A percentile compares a stretch with the other conserved stretches of the same genome.
phyloP scores from a whole-genome alignment of 2,329 filamentous ascomycete species.

The Knufia fluminis region DNA sequence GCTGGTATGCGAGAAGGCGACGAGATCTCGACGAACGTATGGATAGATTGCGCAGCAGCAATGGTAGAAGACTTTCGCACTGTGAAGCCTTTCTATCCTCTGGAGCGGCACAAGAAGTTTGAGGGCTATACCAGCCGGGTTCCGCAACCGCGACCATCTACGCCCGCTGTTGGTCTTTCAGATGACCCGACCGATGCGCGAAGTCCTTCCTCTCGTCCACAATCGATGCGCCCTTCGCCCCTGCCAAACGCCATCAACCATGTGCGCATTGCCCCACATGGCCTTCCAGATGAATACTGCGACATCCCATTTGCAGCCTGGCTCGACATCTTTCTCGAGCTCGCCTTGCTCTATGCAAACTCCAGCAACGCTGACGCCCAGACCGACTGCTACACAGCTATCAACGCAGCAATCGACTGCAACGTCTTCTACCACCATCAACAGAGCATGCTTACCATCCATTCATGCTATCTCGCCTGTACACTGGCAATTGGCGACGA shows the following conservation, averaged over 20 bases:
- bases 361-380: constrained; percentile 54
- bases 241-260: neutral
- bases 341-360: constrained; percentile 57
- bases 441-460: constrained; percentile 60
- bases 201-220: neutral
- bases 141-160: neutral
- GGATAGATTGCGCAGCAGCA: constrained; percentile 50
- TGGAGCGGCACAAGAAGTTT: constrained; percentile 43
- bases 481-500: constrained; percentile 70
- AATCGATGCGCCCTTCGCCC: too few species aligned
- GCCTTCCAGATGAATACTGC: constrained; percentile 52
- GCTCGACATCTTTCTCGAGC: constrained; percentile 84
- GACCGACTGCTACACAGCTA: constrained; percentile 59
- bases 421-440: constrained; percentile 70
- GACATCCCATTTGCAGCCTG: constrained; percentile 74
- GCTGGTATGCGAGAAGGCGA: constrained; percentile 42
- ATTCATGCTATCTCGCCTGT: constrained; percentile 72
- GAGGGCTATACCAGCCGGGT: constrained; percentile 35
- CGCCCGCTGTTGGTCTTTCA: neutral
- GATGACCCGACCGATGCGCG: neutral
- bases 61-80: constrained; percentile 52
- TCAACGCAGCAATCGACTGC: constrained; percentile 68
- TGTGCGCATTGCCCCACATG: constrained; percentile 6
- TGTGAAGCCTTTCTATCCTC: constrained; percentile 51
- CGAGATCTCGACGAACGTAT: constrained; percentile 43